Base-by-base conservation (phyloP, 495 filamentous ascomycete species). In the Hapsidospora chrysogenum region DNA sequence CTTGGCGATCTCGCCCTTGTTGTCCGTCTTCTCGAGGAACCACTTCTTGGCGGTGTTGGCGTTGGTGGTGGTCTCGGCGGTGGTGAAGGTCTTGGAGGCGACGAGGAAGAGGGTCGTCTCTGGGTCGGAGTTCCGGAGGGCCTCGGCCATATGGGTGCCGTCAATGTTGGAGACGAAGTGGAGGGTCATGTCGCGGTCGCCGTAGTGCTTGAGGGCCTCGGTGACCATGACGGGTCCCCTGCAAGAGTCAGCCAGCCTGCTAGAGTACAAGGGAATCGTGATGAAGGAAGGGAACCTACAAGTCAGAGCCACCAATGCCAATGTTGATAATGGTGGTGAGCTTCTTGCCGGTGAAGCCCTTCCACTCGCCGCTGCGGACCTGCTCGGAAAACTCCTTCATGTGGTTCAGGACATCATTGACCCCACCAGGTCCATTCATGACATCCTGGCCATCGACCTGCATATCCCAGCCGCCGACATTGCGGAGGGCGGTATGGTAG, bases 81-180 rank as follows among this genome's bases (percentile, higher is more conserved):
- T 97, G 39, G 89, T 97, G 67, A 97, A 97, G 37, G 89, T 97
- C 74, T 97, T 97, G 56, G 87, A 95, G 33, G 89, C 89, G 49
- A 97, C 72, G 45, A 96, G 67, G 78, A 96, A 97, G 36, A 97
- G 75, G 19, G 87, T 95, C 29, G 92, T 95, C 63, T 97, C 89
- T 13, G 89, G 85, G 55, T 97, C 71, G 1, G 85, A 87, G 54
- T 75, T 51, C 51, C 76, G 76, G 13, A 96, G 72, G 31, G 89
- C 92, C 63, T 97, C 89, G 31, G 85, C 81, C 50, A 96, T 81
- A 62, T 97, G 89, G 33, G 89, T 96, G 43, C 89, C 89, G 53
- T 97, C 89, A 48, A 97, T 94, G 68, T 97, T 97, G 59, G 89
- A 96, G 40, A 97, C 89, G 49, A 97, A 97, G 70, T 95, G 89